Evolutionary conservation across 2,329 filamentous ascomycete genomes (phyloP), one percentile per base, ranked within the genome.

Genomic region (Calonectria leucothoes): DNA sequence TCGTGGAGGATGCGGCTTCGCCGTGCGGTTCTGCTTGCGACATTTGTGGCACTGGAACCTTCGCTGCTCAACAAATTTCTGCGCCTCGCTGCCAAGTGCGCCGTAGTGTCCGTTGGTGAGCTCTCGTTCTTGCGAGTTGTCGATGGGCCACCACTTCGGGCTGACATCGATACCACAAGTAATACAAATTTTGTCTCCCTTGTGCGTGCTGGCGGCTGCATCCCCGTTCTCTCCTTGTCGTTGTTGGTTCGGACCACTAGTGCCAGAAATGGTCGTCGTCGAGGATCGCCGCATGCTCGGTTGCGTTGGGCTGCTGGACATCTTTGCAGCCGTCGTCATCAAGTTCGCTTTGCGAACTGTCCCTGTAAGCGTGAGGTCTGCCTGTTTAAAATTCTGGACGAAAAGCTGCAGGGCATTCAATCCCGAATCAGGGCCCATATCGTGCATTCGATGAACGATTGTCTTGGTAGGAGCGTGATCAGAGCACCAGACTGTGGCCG

Each of bases 281-380:
- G 93, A 94, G 23, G 88, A 85, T 74, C 91, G 89, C 70, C 92
- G 87, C 78, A 89, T 87, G 31, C 84, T 81, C 10, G 76, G 68
- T 39, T 81, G 81, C 3, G 75, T 67, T 12, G 72, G 85, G 79
- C 83, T 80, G 37, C 82, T 80, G 3, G 85, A 83, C 80, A 84
- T 85, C 82, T 93, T 94, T 15, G 90, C 90, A 33, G 91, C 91
- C 65, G 91, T 89, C 70, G 91, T 91, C 81, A 93, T 90, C 51
- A 97, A 89, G 72, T 95, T 97, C 27, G 97, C 96, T 84, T 98
- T 98, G 69, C 97, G 93, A 27, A 97, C 95, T 23, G 96, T 98
- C 33, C 97, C 97, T 3, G 96, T 98, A 78, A 98, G 87, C 3
- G 94, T 92, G 49, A 96, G 90, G 82, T 99, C 97, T 11, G 97